Base-by-base conservation (phyloP, 352 stramenopile species). In the Phytophthora kernoviae region DNA sequence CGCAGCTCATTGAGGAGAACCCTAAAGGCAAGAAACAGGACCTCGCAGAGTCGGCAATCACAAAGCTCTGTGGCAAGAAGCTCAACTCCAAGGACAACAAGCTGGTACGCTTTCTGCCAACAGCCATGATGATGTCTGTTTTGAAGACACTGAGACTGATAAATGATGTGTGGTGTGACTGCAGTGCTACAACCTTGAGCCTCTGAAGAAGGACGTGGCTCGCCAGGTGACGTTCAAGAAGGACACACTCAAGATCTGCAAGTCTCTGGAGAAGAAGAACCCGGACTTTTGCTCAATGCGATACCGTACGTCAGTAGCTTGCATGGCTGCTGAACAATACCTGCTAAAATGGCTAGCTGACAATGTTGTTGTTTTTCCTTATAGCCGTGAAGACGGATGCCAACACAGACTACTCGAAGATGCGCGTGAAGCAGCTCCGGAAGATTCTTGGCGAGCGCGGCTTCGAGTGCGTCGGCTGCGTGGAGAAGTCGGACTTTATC, bases 401-500 rank as follows among this genome's bases (percentile, higher is more conserved):
- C 55, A 94, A 91, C 75, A 98, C 94, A 67, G 91, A 98, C 64
- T 98, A 98, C 84, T 88, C 77, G 33, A 98, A 97, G 77, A 71
- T 98, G 68, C 90, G 93, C 56, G 94, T 98, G 30, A 98, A 97
- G 87, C 84, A 98, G 68, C 85, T 98, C 40, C 97, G 96, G 72
- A 91, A 96, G 72, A 98, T 98, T 57, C 72, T 98, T 33, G 73
- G 59, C 30, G 93, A 98, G 59, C 89, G 94, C 65, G 96, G 95
- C 50, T 83, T 98, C 45, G 80, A 93, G 66, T 98, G 95, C 73
- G 75, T 96, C 37, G 92, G 91, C 27, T 98, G 95, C 60, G 79
- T 98, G 22, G 95, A 98, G 70, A 98, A 98, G 86, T 70, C 77
- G 8, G 95, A 98, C 62, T 98, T 97, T 65, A 94, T 98, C 58